phyloP scores from a whole-genome alignment of 2,329 filamentous ascomycete species.

The Calonectria pseudoturangicola region DNA sequence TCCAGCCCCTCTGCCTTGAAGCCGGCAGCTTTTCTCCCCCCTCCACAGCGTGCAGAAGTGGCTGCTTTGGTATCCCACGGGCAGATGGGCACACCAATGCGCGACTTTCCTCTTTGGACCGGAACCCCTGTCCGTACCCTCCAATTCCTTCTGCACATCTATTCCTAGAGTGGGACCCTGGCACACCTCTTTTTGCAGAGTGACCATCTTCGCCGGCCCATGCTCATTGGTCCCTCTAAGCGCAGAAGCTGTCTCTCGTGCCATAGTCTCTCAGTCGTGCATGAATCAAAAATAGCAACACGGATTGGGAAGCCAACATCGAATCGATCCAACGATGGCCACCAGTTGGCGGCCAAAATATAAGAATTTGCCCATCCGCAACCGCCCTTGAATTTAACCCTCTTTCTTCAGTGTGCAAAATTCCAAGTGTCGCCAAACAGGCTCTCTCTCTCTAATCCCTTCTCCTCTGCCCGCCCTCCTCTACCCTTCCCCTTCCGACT shows the following conservation, averaged over 20 bases:
- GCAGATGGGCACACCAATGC: conserved; percentile 56
- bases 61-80: conserved; percentile 50
- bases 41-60: conserved; percentile 49
- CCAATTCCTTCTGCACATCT: conserved; percentile 55
- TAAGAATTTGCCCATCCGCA: conserved; percentile 73
- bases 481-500: conserved; percentile 55
- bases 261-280: conserved; percentile 52
- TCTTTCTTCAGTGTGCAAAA: conserved; percentile 63
- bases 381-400: conserved; percentile 63
- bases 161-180: conserved; percentile 55
- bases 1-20: conserved; percentile 43
- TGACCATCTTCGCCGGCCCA: conserved; percentile 53
- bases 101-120: conserved; percentile 56
- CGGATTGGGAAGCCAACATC: conserved; percentile 50
- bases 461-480: conserved; percentile 59
- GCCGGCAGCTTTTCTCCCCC: conserved; percentile 42
- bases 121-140: conserved; percentile 48
- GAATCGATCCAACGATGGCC: conserved; percentile 59
- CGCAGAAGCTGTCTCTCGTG: conserved; percentile 62
- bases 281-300: conserved; percentile 64
- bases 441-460: conserved; percentile 61
- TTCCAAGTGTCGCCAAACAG: conserved; percentile 70
- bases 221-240: conserved; percentile 69
- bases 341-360: conserved; percentile 70
- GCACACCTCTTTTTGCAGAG: conserved; percentile 46